Conservation (phyloP, 768 basidiomycete species). For the Dendrothele bispora region DNA sequence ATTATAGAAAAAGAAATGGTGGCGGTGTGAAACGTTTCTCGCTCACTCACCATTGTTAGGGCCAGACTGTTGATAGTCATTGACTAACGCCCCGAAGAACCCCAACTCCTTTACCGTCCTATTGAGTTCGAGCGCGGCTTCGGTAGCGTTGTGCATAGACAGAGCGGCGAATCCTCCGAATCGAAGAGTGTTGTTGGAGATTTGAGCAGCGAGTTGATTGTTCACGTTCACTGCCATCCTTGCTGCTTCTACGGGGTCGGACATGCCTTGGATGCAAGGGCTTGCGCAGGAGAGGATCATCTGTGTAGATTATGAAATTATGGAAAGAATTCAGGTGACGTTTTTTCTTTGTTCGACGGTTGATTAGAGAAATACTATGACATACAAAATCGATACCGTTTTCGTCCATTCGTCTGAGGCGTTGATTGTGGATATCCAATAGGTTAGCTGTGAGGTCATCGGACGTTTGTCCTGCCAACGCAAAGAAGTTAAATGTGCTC, state of each 20-base stretch:
- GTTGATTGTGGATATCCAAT: constrained; percentile 7
- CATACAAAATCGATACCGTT: constrained; percentile 6
- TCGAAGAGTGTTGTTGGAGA: constrained; percentile 7
- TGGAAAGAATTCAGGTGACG: not conserved
- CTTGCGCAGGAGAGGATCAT: constrained; percentile 8
- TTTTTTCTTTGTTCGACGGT: too few relatives aligned
- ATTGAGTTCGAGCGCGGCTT: constrained; percentile 37
- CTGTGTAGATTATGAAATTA: not conserved
- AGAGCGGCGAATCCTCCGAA: constrained; percentile 44
- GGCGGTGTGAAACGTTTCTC: too few relatives aligned
- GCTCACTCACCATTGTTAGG: constrained; percentile 3
- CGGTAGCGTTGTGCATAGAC: constrained; percentile 44
- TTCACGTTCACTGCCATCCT: constrained; percentile 35
- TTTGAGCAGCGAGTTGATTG: constrained; percentile 20
- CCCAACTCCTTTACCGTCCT: constrained; percentile 40
- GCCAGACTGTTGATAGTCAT: constrained; percentile 46
- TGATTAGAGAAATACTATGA: not conserved
- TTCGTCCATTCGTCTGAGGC: constrained; percentile 7
- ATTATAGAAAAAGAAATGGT: too few relatives aligned
- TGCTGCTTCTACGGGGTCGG: constrained; percentile 2
- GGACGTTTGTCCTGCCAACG: not conserved
- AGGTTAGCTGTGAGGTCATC: constrained; percentile 3
- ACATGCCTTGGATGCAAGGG: constrained; percentile 18
- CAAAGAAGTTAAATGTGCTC: too few relatives aligned
- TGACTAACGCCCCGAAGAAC: constrained; percentile 39